phyloP scores from a whole-genome alignment of 192 early-diverging fungal species.

The Cetraspora pellucida region DNA sequence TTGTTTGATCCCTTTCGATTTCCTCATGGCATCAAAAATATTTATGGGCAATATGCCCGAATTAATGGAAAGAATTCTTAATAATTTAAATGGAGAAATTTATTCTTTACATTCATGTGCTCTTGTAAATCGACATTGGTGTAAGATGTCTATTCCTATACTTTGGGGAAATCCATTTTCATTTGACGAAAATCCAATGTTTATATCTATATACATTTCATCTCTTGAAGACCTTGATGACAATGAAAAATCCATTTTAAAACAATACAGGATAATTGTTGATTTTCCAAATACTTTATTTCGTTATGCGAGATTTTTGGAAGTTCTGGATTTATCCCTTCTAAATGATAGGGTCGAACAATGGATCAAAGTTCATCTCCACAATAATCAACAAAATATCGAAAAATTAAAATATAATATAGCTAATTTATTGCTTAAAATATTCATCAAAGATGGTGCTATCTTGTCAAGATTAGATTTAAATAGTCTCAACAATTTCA shows the following conservation, averaged over 20 bases:
- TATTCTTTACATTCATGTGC: background rate
- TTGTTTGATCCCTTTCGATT: too few relatives aligned
- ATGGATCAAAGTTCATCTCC: too few relatives aligned
- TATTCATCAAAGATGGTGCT: too few relatives aligned
- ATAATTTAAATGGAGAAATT: background rate
- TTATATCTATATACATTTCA: background rate
- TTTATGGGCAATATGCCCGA: background rate
- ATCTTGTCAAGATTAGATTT: too few relatives aligned
- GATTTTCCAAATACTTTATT: too few relatives aligned
- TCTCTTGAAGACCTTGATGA: background rate
- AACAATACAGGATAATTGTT: background rate
- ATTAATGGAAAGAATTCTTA: background rate
- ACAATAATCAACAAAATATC: too few relatives aligned
- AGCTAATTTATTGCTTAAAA: too few relatives aligned
- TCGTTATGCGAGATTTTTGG: too few relatives aligned
- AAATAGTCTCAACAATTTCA: too few relatives aligned
- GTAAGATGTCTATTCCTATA: background rate
- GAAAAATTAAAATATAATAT: too few relatives aligned
- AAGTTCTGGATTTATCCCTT: too few relatives aligned
- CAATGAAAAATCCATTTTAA: background rate
- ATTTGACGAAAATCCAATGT: background rate
- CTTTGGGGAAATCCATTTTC: background rate
- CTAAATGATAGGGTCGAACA: too few relatives aligned
- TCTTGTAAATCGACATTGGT: background rate
- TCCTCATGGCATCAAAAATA: background rate